These are phyloP conservation scores for Vicia villosa DNA, from an alignment of 306 rosid genomes.

Conservation along the genomic window DNA sequence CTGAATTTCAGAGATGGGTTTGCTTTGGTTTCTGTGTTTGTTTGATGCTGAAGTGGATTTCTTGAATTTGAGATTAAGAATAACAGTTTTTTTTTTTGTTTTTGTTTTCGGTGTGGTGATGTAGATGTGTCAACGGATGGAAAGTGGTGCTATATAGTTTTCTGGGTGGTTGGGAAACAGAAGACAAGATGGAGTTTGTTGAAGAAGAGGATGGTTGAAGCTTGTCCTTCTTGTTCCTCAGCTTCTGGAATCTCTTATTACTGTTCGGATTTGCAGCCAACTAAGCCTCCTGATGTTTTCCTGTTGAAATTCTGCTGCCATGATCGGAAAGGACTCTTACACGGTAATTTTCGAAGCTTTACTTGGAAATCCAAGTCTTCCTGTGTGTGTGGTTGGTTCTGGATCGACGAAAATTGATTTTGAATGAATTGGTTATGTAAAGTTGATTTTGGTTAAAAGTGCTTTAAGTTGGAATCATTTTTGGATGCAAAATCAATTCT, in stretches of 20 bases:
- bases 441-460: not conserved
- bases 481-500: not conserved
- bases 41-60: constrained; percentile 9
- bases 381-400: not conserved
- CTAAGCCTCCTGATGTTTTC: constrained; percentile 77
- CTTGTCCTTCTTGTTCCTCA: constrained; percentile 85
- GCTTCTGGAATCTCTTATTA: constrained; percentile 79
- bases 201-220: constrained; percentile 79
- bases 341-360: constrained; percentile 50
- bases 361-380: not conserved
- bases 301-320: constrained; percentile 74
- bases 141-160: constrained; percentile 90
- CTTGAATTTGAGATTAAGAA: constrained; percentile 12
- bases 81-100: not conserved
- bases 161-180: constrained; percentile 81
- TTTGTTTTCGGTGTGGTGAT: constrained; percentile 26
- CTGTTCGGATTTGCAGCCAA: constrained; percentile 61
- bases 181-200: constrained; percentile 81
- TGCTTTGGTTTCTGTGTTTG: constrained; percentile 21
- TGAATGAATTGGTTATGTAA: not conserved
- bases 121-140: constrained; percentile 95
- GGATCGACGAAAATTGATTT: not conserved
- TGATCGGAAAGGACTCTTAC: constrained; percentile 84
- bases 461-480: not conserved
- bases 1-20: constrained; percentile 26